These are phyloP conservation scores for Penicillium nucicola DNA, from an alignment of 495 filamentous ascomycete species.

Conservation along the genomic window DNA sequence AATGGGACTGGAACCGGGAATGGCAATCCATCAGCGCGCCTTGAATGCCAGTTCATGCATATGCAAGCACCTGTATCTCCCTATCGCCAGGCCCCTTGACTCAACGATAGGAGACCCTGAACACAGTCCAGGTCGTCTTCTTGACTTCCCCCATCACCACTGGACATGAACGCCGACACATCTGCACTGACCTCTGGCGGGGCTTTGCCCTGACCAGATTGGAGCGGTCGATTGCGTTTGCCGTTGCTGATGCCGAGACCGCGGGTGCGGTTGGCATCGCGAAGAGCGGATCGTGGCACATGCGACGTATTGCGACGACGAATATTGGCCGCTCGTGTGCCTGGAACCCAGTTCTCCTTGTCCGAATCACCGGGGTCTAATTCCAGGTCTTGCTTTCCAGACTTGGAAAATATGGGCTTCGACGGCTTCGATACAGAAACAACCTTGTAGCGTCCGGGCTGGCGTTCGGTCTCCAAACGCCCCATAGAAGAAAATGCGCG, in stretches of 20 bases:
- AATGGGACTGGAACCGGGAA: constrained; percentile 8
- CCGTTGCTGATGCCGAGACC: constrained; percentile 26
- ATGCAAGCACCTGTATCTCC: constrained; percentile 1
- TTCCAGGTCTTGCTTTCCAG: constrained; percentile 33
- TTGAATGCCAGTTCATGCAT: neutral
- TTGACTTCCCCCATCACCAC: constrained; percentile 55
- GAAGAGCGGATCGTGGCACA: constrained; percentile 41
- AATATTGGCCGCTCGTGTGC: constrained; percentile 39
- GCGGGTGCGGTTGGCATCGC: constrained; percentile 38
- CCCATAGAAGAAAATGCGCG: constrained; percentile 66
- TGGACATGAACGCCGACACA: constrained; percentile 66
- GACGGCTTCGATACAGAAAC: constrained; percentile 20
- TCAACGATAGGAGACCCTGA: constrained; percentile 72
- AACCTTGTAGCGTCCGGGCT: constrained; percentile 30
- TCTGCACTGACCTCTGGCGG: constrained; percentile 49
- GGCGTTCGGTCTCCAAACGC: constrained; percentile 53
- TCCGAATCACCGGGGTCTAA: constrained; percentile 70
- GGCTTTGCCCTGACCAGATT: constrained; percentile 28
- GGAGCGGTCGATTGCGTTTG: constrained; percentile 35
- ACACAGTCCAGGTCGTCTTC: constrained; percentile 75
- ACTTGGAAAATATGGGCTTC: constrained; percentile 24
- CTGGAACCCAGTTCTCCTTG: constrained; percentile 88
- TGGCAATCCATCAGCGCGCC: neutral
- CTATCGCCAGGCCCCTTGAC: constrained; percentile 60
- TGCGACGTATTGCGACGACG: constrained; percentile 37